Evolutionary conservation across 1,284 basidiomycete species (phyloP), one percentile per base, ranked within the genome.

Genomic region (Cryptococcus sp.): DNA sequence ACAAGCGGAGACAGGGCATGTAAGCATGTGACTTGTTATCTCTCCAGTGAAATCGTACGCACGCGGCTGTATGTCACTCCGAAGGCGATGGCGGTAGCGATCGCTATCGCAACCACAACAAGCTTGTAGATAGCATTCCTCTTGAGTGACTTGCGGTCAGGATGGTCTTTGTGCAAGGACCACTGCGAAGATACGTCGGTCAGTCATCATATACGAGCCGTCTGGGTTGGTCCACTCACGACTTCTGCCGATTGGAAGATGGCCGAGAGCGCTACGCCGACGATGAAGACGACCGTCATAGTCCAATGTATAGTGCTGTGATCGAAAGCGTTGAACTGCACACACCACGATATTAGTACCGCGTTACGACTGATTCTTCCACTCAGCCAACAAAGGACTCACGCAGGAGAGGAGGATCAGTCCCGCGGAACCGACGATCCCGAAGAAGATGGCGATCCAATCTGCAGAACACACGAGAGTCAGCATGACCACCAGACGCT

Each of bases 241-340:
- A 82, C 68, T 64, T 83, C 79, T 35, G 76, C 70, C 2, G 79
- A 76, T 62, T 83, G 82, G 68, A 80, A 80, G 47, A 81, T 73
- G 35, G 82, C 82, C 15, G 78, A 79, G 16, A 83, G 57, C 16
- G 81, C 82, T 11, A 81, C 74, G 53, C 75, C 76, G 38, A 80
- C 75, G 55, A 84, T 72, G 64, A 83, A 84, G 50, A 83, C 71
- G 17, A 78, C 57, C 0, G 82, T 80, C 75, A 81, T 79, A 27
- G 69, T 66, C 81, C 82, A 82, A 66, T 84, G 82, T 2, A 81
- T 72, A 0, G 55, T 77, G 16, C 73, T 69, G 68, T 81, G 76
- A 65, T 77, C 65, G 70, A 77, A 80, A 2, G 76, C 74, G 62
- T 82, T 74, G 35, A 75, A 74, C 75, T 78, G 61, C 40, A 25